Evolutionary conservation across 2,329 filamentous ascomycete species (phyloP), one percentile per base, ranked within the genome.

Genomic region (Fusarium anthophilum): DNA sequence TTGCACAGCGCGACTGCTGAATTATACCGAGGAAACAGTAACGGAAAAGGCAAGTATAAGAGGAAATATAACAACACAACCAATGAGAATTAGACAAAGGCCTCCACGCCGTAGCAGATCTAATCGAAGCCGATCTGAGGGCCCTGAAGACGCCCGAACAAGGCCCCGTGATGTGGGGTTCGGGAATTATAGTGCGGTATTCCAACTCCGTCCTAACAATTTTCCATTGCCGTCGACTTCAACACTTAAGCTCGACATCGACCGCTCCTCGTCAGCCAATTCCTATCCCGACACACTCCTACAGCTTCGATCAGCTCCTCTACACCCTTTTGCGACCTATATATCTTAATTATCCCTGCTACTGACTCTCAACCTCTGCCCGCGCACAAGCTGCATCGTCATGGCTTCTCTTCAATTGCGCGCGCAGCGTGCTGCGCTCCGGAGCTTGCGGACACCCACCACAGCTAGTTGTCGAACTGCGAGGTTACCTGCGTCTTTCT

Each of bases 361-460:
- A 72, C 69, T 70, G 73, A 69, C 58, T 56, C 39, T 37, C 37
- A 41, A 54, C 51, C 50, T 58, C 67, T 56, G 59, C 56, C 59
- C 28, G 45, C 54, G 43, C 60, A 60, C 54, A 55, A 26, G 32
- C 26, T 51, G 26, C 41, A 59, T 56, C 44, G 15, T 45, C 57
- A 78, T 82, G 81, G 78, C 80, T 65, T 80, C 81, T 65, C 65
- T 82, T 41, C 80, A 81, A 77, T 74, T 80, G 67, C 78, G 79
- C 76, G 76, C 79, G 58, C 75, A 79, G 59, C 75, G 76, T 55
- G 67, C 77, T 58, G 79, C 80, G 68, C 76, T 83, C 41, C 77
- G 78, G 74, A 76, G 80, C 72, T 75, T 79, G 68, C 77, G 73
- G 57, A 63, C 71, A 55, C 62, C 74, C 43, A 72, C 63, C 67